Base-by-base conservation (phyloP, 345 rosid species). In the Hypericum androsaemum region DNA sequence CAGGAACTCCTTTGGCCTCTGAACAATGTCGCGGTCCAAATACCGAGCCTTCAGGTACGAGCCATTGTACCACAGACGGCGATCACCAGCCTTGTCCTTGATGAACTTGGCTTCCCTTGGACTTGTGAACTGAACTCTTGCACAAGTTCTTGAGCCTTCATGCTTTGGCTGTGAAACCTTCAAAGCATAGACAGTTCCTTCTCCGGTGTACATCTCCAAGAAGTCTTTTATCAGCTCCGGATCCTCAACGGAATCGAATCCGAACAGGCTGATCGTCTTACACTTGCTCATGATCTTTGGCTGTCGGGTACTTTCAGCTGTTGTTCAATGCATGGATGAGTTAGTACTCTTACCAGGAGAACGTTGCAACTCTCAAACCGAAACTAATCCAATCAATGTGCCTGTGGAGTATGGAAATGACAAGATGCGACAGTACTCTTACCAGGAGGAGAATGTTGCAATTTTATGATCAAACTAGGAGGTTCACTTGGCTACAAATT, bases 61-160 rank as follows among this genome's bases (percentile, higher is more conserved):
- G 14, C 37, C 7, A 2, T 41, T 52, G 44, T 67, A 49, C 76
- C 74, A 62, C 5, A 75, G 56, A 16, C 11, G 4, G 32, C 32
- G 0, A 6, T 6, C 5, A 0, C n/a, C 36, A 16, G 62, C 47
- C 9, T 61, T 7, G 13, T 32, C 54, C 17, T 35, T 62, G 8
- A 66, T 32, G 0, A 8, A n/a, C 5, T 61, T 22, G 0, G 58
- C 62, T 5, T 41, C 38, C 22, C 52, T 39, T 6, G 10, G 11
- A n/a, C 39, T 40, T 12, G 59, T 62, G 63, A 71, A 71, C 52
- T 58, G 59, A 41, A 71, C 75, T 10, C 3, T 51, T 4, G 68
- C 75, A 28, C n/a, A 9, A 37, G 53, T 51, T 52, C 72, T 59
- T 42, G 6, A 22, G 2, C 66, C 66, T n/a, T 15, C 44, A 7